Base-by-base conservation (phyloP, 192 early-diverging fungal species). In the Nowakowskiella sp. region DNA sequence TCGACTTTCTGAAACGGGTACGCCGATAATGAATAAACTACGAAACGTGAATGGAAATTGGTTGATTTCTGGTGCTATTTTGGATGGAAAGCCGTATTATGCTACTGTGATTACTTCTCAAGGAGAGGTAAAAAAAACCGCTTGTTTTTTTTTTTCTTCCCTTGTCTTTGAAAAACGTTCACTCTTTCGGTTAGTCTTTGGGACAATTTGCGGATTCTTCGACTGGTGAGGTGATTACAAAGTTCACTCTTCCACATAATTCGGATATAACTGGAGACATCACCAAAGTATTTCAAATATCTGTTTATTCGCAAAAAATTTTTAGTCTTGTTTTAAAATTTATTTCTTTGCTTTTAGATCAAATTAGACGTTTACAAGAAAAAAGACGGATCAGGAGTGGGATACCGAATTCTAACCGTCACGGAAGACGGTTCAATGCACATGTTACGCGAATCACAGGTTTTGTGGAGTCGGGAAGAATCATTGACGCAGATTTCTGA, bases 401-500 rank as follows among this genome's bases (percentile, higher is more conserved):
- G 24, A 2, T 32, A 61, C 47, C 62, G 60, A 39, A 13, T 66
- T 24, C 58, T 74, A 10, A 36, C 33, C 9, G 34, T 56, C 23
- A 67, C 55, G 44, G 36, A 47, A 27, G 67, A 47, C 84, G 67
- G 67, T 59, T 68, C 57, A 57, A 52, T 61, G 43, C 25, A 39
- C 56, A 58, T 54, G 36, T 62, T 59, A 31, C 55, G 47, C n/a
- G 47, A 32, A 9, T 58, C 24, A 3, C 47, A 55, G 10, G 26
- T 56, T n/a, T 13, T 78, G 19, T 97, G 94, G 94, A 69, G 77
- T n/a, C 80, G 89, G 30, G 85, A 92, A 43, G 94, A 97, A 65
- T 79, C 87, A 16, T 68, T 95, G 50, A 76, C 89, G 0, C 72
- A 88, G 44, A 68, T 73, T 3, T 62, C 63, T 1, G 80, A 80